Evolutionary conservation across 2,329 filamentous ascomycete genomes (phyloP).

Genomic region (Stagonosporopsis rhizophila): DNA sequence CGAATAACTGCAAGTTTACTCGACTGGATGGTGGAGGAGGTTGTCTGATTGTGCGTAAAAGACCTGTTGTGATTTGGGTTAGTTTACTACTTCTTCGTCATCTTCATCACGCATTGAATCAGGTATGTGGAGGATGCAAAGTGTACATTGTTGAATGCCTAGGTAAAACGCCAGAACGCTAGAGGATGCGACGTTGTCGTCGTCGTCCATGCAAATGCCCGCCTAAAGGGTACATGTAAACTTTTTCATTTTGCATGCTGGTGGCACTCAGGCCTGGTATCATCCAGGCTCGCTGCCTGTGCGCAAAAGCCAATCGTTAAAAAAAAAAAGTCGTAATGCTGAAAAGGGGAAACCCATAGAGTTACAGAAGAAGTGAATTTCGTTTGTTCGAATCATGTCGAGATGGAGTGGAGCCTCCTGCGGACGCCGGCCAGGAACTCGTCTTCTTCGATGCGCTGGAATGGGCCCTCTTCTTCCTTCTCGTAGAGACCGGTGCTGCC

Average conservation of each 20-base stretch:
- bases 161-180: conserved; percentile 30
- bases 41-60: no score
- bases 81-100: not conserved
- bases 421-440: conserved; percentile 50
- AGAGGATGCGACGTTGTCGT: conserved; percentile 19
- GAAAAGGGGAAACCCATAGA: conserved; percentile 20
- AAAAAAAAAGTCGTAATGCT: conserved; percentile 32
- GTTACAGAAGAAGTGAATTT: conserved; percentile 32
- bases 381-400: conserved; percentile 39
- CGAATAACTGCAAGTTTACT: no score
- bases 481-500: conserved; percentile 59
- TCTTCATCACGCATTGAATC: not conserved
- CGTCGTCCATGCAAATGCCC: conserved; percentile 24
- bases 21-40: no score
- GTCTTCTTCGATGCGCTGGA: conserved; percentile 49
- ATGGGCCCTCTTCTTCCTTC: conserved; percentile 55
- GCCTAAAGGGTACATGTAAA: conserved; percentile 17
- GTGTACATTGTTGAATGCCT: conserved; percentile 18
- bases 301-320: conserved; percentile 39
- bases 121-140: conserved; percentile 1
- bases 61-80: no score
- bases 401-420: conserved; percentile 46
- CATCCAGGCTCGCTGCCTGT: conserved; percentile 41
- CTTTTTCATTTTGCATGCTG: conserved; percentile 32
- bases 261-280: conserved; percentile 42